A percentile compares a stretch with the other conserved stretches of the same genome.
phyloP scores from a whole-genome alignment of 371 early-diverging fungal species.

The Choanephora cucurbitarum region DNA sequence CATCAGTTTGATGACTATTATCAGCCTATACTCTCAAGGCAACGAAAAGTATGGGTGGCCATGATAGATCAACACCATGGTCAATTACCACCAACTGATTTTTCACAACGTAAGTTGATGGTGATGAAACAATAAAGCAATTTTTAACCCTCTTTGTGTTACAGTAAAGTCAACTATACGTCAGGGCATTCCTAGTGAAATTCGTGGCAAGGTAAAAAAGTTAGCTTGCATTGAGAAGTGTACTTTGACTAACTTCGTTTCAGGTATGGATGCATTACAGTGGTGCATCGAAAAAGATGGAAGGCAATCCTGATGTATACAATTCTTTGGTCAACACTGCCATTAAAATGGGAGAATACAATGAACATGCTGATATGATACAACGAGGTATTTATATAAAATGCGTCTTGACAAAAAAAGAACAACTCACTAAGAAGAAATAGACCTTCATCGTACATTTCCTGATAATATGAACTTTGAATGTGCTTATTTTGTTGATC shows the following conservation, averaged over 20 bases:
- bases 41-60: slow-evolving; percentile 55
- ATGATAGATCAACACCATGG: slow-evolving; percentile 39
- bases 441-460: slow-evolving; percentile 78
- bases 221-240: neutral
- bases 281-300: slow-evolving; percentile 65
- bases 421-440: neutral
- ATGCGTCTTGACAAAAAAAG: neutral
- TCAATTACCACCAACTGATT: slow-evolving; percentile 41
- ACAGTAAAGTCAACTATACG: slow-evolving; percentile 70
- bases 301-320: slow-evolving; percentile 63
- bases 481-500: slow-evolving; percentile 19
- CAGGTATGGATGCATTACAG: slow-evolving; percentile 81
- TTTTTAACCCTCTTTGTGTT: neutral
- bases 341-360: slow-evolving; percentile 46
- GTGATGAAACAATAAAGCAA: neutral
- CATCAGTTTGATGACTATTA: slow-evolving; percentile 53
- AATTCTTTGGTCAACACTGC: slow-evolving; percentile 55
- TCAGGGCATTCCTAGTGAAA: slow-evolving; percentile 74
- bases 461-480: slow-evolving; percentile 77
- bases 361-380: slow-evolving; percentile 69
- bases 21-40: slow-evolving; percentile 48
- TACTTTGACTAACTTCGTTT: too few species aligned
- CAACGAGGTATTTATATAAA: slow-evolving; percentile 43
- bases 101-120: slow-evolving; percentile 42
- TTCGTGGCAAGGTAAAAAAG: slow-evolving; percentile 59